Percentiles rank a stretch among this genome's conserved stretches.
phyloP scores from a whole-genome alignment of 2,329 filamentous ascomycete species.

The Parastagonospora nodorum region DNA sequence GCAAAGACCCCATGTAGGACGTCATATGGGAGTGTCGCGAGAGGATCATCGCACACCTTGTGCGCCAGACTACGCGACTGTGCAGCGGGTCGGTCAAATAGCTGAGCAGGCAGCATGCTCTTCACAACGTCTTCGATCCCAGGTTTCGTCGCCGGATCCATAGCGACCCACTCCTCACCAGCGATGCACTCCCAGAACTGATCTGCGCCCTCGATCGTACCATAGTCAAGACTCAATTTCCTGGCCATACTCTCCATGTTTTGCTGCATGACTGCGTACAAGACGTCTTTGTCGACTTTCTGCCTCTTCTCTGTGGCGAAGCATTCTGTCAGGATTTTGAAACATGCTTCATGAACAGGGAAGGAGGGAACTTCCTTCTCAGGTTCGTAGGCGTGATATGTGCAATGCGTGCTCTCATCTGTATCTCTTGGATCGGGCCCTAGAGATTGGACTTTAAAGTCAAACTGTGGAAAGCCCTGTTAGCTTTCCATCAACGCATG shows the following conservation, averaged over 20 bases:
- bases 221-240: constrained; percentile 19
- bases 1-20: constrained; percentile 13
- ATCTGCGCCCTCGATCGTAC: neutral
- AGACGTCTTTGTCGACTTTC: constrained; percentile 15
- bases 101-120: constrained; percentile 10
- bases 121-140: constrained; percentile 7
- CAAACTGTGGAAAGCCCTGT: neutral
- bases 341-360: constrained; percentile 28
- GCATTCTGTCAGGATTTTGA: constrained; percentile 15
- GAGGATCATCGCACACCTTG: constrained; percentile 17
- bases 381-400: constrained; percentile 6
- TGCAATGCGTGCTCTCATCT: neutral
- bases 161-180: constrained; percentile 26
- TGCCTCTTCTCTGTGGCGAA: constrained; percentile 7
- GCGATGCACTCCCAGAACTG: constrained; percentile 16
- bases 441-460: constrained; percentile 1
- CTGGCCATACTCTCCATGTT: constrained; percentile 1
- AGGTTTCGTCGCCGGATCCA: constrained; percentile 5
- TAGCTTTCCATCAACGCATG: neutral
- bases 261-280: constrained; percentile 13
- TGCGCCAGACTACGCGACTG: neutral
- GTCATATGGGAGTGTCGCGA: constrained; percentile 16
- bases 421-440: constrained; percentile 16
- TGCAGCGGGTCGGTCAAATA: constrained; percentile 1
- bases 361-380: constrained; percentile 5